Conservation (phyloP, 768 basidiomycete genomes). For the Lactarius evosmus region DNA sequence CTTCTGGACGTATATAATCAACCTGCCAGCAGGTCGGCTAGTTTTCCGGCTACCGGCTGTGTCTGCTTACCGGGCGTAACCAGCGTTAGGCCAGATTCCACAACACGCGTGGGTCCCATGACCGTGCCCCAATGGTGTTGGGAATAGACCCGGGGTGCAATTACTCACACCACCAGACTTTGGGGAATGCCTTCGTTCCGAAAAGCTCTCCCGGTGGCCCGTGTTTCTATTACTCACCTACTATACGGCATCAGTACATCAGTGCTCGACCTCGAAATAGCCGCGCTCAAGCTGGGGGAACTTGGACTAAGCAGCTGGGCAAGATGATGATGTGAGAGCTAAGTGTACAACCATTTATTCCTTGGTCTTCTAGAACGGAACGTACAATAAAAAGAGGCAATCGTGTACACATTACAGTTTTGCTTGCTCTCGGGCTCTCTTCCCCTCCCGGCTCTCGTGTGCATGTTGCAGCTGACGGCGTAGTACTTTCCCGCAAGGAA, state of each 20-base stretch:
- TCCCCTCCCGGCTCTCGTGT: constrained; percentile 3
- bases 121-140: too few species aligned
- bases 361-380: neutral
- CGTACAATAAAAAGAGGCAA: neutral
- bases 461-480: constrained; percentile 57
- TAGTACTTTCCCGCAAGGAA: constrained; percentile 67
- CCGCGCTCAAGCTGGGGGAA: too few species aligned
- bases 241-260: too few species aligned
- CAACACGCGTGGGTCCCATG: too few species aligned
- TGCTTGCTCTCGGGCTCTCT: neutral
- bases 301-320: neutral
- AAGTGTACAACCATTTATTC: neutral
- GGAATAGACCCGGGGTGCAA: too few species aligned
- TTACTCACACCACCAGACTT: too few species aligned
- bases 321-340: neutral
- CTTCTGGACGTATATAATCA: neutral
- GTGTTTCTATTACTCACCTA: neutral
- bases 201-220: too few species aligned
- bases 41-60: neutral
- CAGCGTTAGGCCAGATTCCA: too few species aligned
- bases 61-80: too few species aligned
- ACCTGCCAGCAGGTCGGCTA: neutral
- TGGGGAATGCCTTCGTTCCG: too few species aligned
- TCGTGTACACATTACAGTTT: neutral
- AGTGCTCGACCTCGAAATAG: too few species aligned